Base-by-base conservation (phyloP, 1,139 yeast genomes). In the Hemisphaericaspora subhashii region DNA sequence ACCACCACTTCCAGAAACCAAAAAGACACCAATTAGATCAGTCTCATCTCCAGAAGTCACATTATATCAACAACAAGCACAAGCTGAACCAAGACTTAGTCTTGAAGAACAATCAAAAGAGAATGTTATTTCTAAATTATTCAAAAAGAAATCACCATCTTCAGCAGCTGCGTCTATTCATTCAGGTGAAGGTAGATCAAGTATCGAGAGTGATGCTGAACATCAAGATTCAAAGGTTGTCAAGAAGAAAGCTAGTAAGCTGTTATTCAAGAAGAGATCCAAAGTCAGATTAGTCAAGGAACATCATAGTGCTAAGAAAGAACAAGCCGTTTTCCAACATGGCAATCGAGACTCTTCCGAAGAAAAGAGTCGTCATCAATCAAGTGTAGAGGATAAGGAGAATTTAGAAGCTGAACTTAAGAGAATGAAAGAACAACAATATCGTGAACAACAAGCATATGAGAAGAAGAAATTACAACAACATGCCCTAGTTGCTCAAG, bases 121-220 rank as follows among this genome's bases (percentile, higher is more conserved):
- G 42, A 72, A 68, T 43, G 68, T 71, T 40, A 67, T 73, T 14
- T 52, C 69, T 18, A 71, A 70, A 46, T 60, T 73, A 21, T 73
- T 73, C 60, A 71, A 68, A 52, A 66, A 70, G 54, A 71, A 68
- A 45, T 57, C 64, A 39, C 53, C 62, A 6, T 29, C 35, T 18
- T 23, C 42, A 6, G 35, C 38, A 13, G 18, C 38, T 1, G 36
- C 33, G 5, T 39, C 47, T 8, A 14, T 41, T 18, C 38, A 39
- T 37, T 45, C 46, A 9, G 33, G 33, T 25, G 54, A 55, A 21
- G 45, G 57, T 7, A 65, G 64, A 2, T 63, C 54, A 1, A 52
- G 60, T 1, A 54, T 58, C 10, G 68, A 62, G 39, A 55, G 60
- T 46, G 70, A 66, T 32, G 55, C 62, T 4, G 70, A 64, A 41